Percentiles rank a stretch among this genome's conserved stretches.
These are phyloP conservation scores for Trypanosoma conorhini DNA, from an alignment of 208 protist species.

Conservation along the genomic window DNA sequence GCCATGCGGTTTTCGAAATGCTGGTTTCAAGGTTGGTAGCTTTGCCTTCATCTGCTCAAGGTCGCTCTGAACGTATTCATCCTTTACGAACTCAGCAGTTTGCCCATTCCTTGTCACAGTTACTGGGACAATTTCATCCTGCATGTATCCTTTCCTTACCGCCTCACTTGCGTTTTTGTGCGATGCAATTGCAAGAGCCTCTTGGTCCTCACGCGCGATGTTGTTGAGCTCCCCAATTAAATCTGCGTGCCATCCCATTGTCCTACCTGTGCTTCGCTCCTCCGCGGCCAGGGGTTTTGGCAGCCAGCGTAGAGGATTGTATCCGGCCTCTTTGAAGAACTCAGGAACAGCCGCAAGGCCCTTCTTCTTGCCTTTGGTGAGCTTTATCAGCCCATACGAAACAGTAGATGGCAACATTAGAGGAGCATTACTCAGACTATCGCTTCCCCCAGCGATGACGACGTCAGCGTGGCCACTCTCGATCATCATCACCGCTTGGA, in stretches of 20 bases:
- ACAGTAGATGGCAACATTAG: slow-evolving; percentile 54
- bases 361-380: slow-evolving; percentile 46
- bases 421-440: slow-evolving; percentile 80
- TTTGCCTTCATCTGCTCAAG: slow-evolving; percentile 61
- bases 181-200: slow-evolving; percentile 59
- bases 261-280: slow-evolving; percentile 85
- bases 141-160: slow-evolving; percentile 66
- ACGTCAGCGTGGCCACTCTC: slow-evolving; percentile 74
- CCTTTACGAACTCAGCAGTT: slow-evolving; percentile 37
- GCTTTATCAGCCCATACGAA: slow-evolving; percentile 54
- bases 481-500: slow-evolving; percentile 75
- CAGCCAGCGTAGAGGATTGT: slow-evolving; percentile 65
- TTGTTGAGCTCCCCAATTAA: slow-evolving; percentile 81
- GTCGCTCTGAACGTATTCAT: slow-evolving; percentile 76
- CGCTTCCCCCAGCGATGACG: slow-evolving; percentile 86
- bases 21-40: slow-evolving; percentile 65
- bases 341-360: slow-evolving; percentile 32
- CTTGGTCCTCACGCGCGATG: slow-evolving; percentile 69
- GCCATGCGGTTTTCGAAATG: slow-evolving; percentile 72
- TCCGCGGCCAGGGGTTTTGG: slow-evolving; percentile 52
- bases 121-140: slow-evolving; percentile 71
- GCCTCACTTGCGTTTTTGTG: slow-evolving; percentile 73
- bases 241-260: slow-evolving; percentile 90
- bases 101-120: slow-evolving; percentile 43
- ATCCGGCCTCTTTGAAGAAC: slow-evolving; percentile 71